Evolutionary conservation across 345 rosid genomes (phyloP).

Genomic region (Chamaenerion angustifolium): DNA sequence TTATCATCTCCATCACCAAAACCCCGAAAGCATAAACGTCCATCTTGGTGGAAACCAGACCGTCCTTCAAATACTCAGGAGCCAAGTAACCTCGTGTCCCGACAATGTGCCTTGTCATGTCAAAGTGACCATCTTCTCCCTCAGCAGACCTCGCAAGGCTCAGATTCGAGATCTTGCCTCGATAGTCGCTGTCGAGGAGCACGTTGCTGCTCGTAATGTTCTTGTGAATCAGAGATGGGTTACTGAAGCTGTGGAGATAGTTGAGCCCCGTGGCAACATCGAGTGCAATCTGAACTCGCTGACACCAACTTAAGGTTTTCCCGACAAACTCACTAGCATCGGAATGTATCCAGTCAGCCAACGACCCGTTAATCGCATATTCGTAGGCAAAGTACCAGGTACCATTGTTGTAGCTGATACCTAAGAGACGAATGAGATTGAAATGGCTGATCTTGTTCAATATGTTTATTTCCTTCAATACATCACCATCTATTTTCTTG

Average conservation of each 20-base stretch:
- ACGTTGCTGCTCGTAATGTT: slow-evolving; percentile 70
- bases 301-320: slow-evolving; percentile 46
- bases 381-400: slow-evolving; percentile 71
- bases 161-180: slow-evolving; percentile 71
- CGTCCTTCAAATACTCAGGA: slow-evolving; percentile 79
- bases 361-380: slow-evolving; percentile 53
- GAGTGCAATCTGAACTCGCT: slow-evolving; percentile 62
- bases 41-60: slow-evolving; percentile 61
- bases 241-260: slow-evolving; percentile 59
- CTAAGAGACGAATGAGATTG: slow-evolving; percentile 71
- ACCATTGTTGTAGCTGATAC: slow-evolving; percentile 61
- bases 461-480: slow-evolving; percentile 59
- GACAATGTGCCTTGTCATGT: slow-evolving; percentile 63
- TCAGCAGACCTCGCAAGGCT: slow-evolving; percentile 55
- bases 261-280: slow-evolving; percentile 68
- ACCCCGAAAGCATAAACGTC: slow-evolving; percentile 87
- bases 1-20: slow-evolving; percentile 63
- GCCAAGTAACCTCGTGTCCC: slow-evolving; percentile 89
- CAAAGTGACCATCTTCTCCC: slow-evolving; percentile 34
- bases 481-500: slow-evolving; percentile 70
- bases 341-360: slow-evolving; percentile 46
- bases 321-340: slow-evolving; percentile 5
- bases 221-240: slow-evolving; percentile 73
- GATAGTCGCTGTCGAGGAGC: slow-evolving; percentile 52
- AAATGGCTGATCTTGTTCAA: slow-evolving; percentile 67